Evolutionary conservation across 805 yeast species (phyloP).

Genomic region (Lachancea cidri): DNA sequence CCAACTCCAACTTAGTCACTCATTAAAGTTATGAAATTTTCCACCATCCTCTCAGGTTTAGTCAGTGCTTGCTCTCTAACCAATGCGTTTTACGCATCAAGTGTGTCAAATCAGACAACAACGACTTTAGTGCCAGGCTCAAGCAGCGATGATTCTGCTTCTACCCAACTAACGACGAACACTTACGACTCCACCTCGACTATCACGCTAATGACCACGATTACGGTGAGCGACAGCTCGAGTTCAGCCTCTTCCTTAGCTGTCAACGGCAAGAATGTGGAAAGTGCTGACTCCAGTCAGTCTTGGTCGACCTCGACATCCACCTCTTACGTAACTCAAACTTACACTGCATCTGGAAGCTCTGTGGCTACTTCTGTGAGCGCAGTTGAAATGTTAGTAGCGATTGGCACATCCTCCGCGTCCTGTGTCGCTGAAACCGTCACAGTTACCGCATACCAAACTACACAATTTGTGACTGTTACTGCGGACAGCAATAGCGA

Average conservation of each 20-base stretch:
- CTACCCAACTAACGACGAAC: slow-evolving; percentile 6
- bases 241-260: slow-evolving; percentile 11
- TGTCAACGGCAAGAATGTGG: too few species aligned
- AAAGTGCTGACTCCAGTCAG: too few species aligned
- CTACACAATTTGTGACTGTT: slow-evolving; percentile 12
- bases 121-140: slow-evolving; percentile 21
- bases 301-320: slow-evolving; percentile 24
- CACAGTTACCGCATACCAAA: slow-evolving; percentile 10
- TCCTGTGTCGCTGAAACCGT: slow-evolving; percentile 12
- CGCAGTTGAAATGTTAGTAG: slow-evolving; percentile 9
- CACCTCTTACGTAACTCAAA: slow-evolving; percentile 17
- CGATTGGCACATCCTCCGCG: slow-evolving; percentile 9
- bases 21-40: slow-evolving; percentile 11
- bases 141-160: slow-evolving; percentile 23
- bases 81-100: slow-evolving; percentile 6
- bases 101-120: slow-evolving; percentile 7
- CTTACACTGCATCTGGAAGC: slow-evolving; percentile 10
- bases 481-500: slow-evolving; percentile 6
- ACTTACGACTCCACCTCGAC: slow-evolving; percentile 9
- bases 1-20: slow-evolving; percentile 3
- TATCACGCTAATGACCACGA: slow-evolving; percentile 11
- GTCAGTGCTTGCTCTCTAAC: slow-evolving; percentile 8
- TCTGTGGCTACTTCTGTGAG: slow-evolving; percentile 12
- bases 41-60: slow-evolving; percentile 8
- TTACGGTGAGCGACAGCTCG: slow-evolving; percentile 5